These are phyloP conservation scores for Colletotrichum liriopes DNA, from an alignment of 2,329 filamentous ascomycete species.

Conservation along the genomic window DNA sequence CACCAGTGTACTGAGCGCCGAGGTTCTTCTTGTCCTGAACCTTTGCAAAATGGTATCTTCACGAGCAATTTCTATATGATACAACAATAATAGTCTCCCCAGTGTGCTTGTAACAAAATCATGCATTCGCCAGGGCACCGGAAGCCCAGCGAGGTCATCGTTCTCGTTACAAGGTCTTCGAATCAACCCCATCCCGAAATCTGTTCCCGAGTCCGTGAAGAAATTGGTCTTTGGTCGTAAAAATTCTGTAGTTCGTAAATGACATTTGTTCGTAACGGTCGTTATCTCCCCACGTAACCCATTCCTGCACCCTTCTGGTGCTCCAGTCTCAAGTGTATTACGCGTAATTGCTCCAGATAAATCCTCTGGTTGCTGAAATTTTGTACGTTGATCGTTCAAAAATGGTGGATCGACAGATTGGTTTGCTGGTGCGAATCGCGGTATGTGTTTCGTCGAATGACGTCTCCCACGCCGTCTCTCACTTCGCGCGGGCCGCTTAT, in stretches of 20 bases:
- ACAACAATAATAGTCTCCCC: slow-evolving; percentile 24
- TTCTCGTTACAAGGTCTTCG: slow-evolving; percentile 18
- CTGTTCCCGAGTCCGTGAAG: slow-evolving; percentile 20
- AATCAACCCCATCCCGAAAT: slow-evolving; percentile 8
- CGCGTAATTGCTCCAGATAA: neutral
- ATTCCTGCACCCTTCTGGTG: neutral
- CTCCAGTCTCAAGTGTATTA: slow-evolving; percentile 8
- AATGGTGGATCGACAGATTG: slow-evolving; percentile 28
- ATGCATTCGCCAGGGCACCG: slow-evolving; percentile 8
- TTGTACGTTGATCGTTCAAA: slow-evolving; percentile 33
- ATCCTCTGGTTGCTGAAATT: neutral
- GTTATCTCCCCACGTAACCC: slow-evolving; percentile 3
- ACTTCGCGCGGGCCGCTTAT: slow-evolving; percentile 74
- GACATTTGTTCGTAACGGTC: slow-evolving; percentile 34
- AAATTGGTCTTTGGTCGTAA: slow-evolving; percentile 29
- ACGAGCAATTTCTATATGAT: slow-evolving; percentile 38
- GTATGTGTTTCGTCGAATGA: slow-evolving; percentile 64
- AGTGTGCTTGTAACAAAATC: slow-evolving; percentile 27
- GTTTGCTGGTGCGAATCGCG: slow-evolving; percentile 48
- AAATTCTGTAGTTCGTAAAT: slow-evolving; percentile 41
- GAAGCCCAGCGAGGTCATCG: slow-evolving; percentile 26
- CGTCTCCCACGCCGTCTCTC: slow-evolving; percentile 71
- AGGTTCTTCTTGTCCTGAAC: slow-evolving; percentile 8
- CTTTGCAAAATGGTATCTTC: slow-evolving; percentile 35
- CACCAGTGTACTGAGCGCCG: neutral